Base-by-base conservation (phyloP, 805 yeast species). In the Dipodascus geniculatus region DNA sequence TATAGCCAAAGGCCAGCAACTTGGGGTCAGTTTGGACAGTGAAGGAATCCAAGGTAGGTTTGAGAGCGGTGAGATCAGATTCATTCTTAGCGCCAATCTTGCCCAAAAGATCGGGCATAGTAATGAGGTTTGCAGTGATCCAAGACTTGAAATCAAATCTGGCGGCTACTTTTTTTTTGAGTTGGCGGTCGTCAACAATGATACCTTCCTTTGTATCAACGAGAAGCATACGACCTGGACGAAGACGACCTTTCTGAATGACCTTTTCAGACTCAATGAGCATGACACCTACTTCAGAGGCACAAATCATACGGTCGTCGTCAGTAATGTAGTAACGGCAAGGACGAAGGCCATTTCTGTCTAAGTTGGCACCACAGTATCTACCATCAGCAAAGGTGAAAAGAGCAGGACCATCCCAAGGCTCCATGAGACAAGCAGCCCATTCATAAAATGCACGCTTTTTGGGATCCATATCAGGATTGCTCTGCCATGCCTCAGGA, bases 401-500 rank as follows among this genome's bases (percentile, higher is more conserved):
- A 61, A 93, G 74, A 35, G 98, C 98, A 19, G 99, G 99, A 60
- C 99, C 99, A 72, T 91, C 99, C 99, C 99, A 91, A 6, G 98
- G 98, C 74, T 91, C 99, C 96, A 93, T 93, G 60, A 91, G 73
- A 72, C 97, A 89, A 11, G 98, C 96, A 50, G 97, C 98, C 98
- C 98, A 91, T 70, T 93, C 97, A 73, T 91, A 91, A 71, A 95
- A 91, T 0, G 98, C 97, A 63, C 79, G 82, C 73, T 90, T 86
- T 69, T 85, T 83, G 54, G 95, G 87, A 68, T 91, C 96, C 85
- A 91, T 89, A 58, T 78, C 70, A 52, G 64, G 62, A 70, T 90
- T 93, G 67, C 86, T 85, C 71, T 91, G 97, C 93, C 96, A 89
- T 3, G 98, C 97, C 71, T 91, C 99, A 35, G 99, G 99, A 56